phyloP scores from a whole-genome alignment of 768 basidiomycete species.

The Cystobasidium onofrii region DNA sequence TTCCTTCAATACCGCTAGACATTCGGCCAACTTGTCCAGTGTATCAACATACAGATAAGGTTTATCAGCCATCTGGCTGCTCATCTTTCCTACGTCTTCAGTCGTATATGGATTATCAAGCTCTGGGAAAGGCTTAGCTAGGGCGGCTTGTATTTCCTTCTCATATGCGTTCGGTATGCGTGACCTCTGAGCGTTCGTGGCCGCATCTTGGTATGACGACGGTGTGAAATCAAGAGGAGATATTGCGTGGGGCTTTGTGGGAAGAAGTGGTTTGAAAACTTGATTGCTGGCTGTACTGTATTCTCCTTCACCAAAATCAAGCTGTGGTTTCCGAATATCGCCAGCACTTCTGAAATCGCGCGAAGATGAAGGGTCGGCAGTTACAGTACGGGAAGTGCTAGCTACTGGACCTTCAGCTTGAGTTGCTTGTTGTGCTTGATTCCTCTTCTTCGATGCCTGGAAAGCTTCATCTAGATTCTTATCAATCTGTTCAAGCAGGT shows the following conservation, averaged over 20 bases:
- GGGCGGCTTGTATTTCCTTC: constrained; percentile 68
- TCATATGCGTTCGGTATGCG: constrained; percentile 60
- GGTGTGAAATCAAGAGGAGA: constrained; percentile 64
- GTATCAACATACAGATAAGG: constrained; percentile 67
- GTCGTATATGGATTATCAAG: constrained; percentile 50
- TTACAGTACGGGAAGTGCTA: constrained; percentile 35
- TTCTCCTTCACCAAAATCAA: constrained; percentile 55
- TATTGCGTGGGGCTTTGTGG: constrained; percentile 72
- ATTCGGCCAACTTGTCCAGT: constrained; percentile 52
- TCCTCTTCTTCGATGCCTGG: constrained; percentile 59
- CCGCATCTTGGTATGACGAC: constrained; percentile 40
- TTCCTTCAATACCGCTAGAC: constrained; percentile 58
- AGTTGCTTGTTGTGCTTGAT: constrained; percentile 35
- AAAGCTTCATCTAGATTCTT: constrained; percentile 65
- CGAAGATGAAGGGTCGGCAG: constrained; percentile 12
- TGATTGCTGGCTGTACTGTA: constrained; percentile 54
- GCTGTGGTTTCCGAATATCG: constrained; percentile 71
- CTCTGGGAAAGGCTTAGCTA: constrained; percentile 55
- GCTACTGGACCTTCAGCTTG: constrained; percentile 35
- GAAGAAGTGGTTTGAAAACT: constrained; percentile 62
- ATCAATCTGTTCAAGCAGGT: constrained; percentile 75
- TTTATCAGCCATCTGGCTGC: constrained; percentile 48
- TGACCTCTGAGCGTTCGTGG: constrained; percentile 43
- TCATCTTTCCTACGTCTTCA: constrained; percentile 45
- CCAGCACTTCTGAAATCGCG: constrained; percentile 60